A percentile compares a stretch with the other conserved stretches of the same genome.
These are phyloP conservation scores for Otatea glauca DNA, from an alignment of 176 grass and related monocot genomes.

Conservation along the genomic window DNA sequence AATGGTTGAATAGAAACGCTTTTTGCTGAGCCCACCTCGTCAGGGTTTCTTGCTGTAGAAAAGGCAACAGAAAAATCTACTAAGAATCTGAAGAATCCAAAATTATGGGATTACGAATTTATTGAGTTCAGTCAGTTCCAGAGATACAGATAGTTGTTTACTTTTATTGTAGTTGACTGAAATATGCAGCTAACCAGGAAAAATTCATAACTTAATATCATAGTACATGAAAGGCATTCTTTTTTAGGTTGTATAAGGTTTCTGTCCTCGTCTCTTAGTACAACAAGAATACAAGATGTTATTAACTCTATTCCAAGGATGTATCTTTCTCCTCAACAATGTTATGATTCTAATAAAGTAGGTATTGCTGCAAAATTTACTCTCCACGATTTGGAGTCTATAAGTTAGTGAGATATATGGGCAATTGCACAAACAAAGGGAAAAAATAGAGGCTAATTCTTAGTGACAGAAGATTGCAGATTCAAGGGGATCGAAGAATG, in stretches of 20 bases:
- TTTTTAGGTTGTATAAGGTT: background rate
- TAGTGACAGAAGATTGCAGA: slow-evolving; percentile 18
- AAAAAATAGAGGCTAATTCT: background rate
- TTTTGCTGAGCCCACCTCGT: slow-evolving; percentile 54
- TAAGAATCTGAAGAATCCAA: slow-evolving; percentile 35
- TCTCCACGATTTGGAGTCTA: background rate
- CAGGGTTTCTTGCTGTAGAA: slow-evolving; percentile 61
- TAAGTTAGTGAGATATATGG: background rate
- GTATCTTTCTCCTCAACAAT: background rate
- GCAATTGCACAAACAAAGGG: background rate
- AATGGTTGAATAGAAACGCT: slow-evolving; percentile 61
- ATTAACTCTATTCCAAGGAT: background rate
- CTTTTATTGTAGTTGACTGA: background rate
- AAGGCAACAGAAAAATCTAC: slow-evolving; percentile 28
- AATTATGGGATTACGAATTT: slow-evolving; percentile 14
- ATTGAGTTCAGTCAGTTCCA: slow-evolving; percentile 7
- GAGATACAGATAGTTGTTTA: background rate
- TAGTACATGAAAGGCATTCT: slow-evolving; percentile 4
- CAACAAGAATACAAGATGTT: background rate
- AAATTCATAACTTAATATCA: background rate
- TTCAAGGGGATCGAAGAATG: background rate
- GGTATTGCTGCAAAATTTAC: background rate
- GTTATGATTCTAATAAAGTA: background rate
- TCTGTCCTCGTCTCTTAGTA: background rate
- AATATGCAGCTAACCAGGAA: background rate